phyloP scores from a whole-genome alignment of 1,284 basidiomycete species.

The Phylloboletellus chloephorus region DNA sequence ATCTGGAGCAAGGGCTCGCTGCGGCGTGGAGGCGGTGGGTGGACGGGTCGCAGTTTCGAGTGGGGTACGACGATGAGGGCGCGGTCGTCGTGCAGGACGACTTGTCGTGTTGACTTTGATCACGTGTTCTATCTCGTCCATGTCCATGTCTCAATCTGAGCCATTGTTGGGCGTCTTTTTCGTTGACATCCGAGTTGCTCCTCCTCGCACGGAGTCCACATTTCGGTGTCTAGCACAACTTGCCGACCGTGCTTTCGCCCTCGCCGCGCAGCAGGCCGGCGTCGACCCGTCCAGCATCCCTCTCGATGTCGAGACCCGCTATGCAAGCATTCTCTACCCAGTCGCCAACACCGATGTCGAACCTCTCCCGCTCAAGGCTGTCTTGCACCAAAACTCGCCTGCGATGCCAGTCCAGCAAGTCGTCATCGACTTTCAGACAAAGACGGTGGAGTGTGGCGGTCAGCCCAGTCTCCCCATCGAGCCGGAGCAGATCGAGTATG shows the following conservation, averaged over 20 bases:
- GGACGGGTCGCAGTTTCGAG: slow-evolving; percentile 39
- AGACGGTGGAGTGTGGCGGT: slow-evolving; percentile 14
- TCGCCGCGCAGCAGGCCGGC: slow-evolving; percentile 7
- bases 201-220: slow-evolving; percentile 4
- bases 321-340: slow-evolving; percentile 18
- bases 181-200: slow-evolving; percentile 14
- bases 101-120: background rate
- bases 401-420: slow-evolving; percentile 11
- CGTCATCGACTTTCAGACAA: slow-evolving; percentile 19
- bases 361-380: slow-evolving; percentile 13
- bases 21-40: slow-evolving; percentile 57
- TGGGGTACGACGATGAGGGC: slow-evolving; percentile 31
- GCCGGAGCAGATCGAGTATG: slow-evolving; percentile 21
- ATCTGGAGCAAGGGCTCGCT: slow-evolving; percentile 47
- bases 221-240: slow-evolving; percentile 18
- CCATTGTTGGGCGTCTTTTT: slow-evolving; percentile 13
- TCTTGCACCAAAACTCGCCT: slow-evolving; percentile 15
- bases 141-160: slow-evolving; percentile 19
- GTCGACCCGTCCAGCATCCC: background rate
- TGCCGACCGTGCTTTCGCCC: slow-evolving; percentile 17
- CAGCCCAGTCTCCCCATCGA: slow-evolving; percentile 17
- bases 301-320: slow-evolving; percentile 2
- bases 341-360: slow-evolving; percentile 8
- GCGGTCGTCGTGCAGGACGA: slow-evolving; percentile 40
- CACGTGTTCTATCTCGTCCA: background rate